Evolutionary conservation across 805 yeast genomes (phyloP).

Genomic region (Candida tibetensis): DNA sequence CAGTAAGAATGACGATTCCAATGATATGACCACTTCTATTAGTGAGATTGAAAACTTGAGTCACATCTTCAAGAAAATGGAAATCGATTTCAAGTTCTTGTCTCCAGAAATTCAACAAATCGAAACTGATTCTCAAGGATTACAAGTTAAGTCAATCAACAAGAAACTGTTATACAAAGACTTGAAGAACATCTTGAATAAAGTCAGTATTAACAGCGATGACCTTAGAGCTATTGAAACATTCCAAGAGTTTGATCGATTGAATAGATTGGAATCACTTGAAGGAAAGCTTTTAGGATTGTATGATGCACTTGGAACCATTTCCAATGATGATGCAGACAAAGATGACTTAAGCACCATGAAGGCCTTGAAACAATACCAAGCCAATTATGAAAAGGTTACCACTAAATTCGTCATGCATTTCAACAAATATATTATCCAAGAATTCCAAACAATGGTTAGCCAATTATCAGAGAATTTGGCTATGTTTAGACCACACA

Average conservation of each 20-base stretch:
- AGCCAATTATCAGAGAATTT: conserved; percentile 31
- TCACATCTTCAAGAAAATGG: conserved; percentile 40
- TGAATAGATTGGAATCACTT: conserved; percentile 40
- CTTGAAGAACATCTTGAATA: conserved; percentile 61
- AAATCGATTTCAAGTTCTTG: conserved; percentile 39
- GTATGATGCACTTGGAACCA: conserved; percentile 63
- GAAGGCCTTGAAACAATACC: conserved; percentile 70
- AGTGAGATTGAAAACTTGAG: conserved; percentile 36
- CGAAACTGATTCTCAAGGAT: conserved; percentile 73
- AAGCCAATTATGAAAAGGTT: conserved; percentile 55
- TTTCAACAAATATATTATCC: conserved; percentile 36
- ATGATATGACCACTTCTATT: conserved; percentile 32
- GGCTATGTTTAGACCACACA: conserved; percentile 20
- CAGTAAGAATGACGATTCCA: conserved; percentile 28
- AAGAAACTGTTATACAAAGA: conserved; percentile 73
- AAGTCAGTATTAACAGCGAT: conserved; percentile 62
- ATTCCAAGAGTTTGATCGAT: conserved; percentile 49
- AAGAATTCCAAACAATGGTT: conserved; percentile 40
- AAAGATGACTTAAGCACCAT: conserved; percentile 55
- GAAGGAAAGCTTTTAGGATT: conserved; percentile 58
- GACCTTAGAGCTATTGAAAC: conserved; percentile 48
- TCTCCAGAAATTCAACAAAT: conserved; percentile 67
- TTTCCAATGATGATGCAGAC: conserved; percentile 42
- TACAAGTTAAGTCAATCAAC: conserved; percentile 80
- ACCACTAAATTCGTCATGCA: conserved; percentile 49